Conservation (phyloP, 2,329 filamentous ascomycete species). For the Aspergillus ruber region DNA sequence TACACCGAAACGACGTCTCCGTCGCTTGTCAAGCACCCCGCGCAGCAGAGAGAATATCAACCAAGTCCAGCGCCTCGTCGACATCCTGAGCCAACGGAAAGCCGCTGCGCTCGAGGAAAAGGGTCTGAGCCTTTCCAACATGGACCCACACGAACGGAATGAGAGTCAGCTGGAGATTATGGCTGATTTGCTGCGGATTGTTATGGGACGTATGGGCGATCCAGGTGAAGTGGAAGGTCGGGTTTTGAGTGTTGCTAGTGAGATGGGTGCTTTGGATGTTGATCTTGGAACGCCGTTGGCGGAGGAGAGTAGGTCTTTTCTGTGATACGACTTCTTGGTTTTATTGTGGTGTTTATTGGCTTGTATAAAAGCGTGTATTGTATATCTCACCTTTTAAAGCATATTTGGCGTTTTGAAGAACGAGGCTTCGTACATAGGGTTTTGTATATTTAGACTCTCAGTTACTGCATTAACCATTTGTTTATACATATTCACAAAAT, state of each 20-base stretch:
- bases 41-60: constrained; percentile 40
- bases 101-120: constrained; percentile 24
- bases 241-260: constrained; percentile 26
- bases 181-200: constrained; percentile 34
- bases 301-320: constrained; percentile 19
- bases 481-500: too few relatives aligned
- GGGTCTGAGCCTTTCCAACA: constrained; percentile 27
- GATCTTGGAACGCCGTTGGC: constrained; percentile 25
- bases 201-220: constrained; percentile 30
- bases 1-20: constrained; percentile 31
- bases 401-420: not conserved
- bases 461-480: not conserved
- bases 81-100: constrained; percentile 36
- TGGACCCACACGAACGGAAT: constrained; percentile 31
- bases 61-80: constrained; percentile 40
- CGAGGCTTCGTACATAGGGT: not conserved
- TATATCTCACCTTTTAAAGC: not conserved
- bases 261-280: constrained; percentile 31
- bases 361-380: not conserved
- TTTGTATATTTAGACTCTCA: not conserved
- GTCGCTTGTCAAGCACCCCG: constrained; percentile 35
- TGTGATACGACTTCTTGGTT: constrained; percentile 7
- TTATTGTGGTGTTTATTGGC: not conserved
- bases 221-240: constrained; percentile 26
- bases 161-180: constrained; percentile 40